Base-by-base conservation (phyloP, 73 alveolate genomes). In the Uronychia setigera region DNA sequence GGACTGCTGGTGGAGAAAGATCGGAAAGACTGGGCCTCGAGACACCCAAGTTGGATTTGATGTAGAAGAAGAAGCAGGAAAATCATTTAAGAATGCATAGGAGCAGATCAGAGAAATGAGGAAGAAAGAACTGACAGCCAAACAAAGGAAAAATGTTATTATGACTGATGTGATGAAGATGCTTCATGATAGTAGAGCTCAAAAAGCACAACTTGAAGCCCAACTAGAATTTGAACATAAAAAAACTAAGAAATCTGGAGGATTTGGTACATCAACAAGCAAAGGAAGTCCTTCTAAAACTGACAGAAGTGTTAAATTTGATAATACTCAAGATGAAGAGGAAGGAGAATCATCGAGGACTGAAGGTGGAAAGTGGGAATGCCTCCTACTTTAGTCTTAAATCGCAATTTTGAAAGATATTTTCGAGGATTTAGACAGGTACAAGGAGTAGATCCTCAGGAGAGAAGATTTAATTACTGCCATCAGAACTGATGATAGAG, bases 401-500 rank as follows among this genome's bases (percentile, higher is more conserved):
- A 31, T 84, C 25, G 80, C 29, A 30, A 84, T 79, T 25, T 31
- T 92, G 93, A 60, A 88, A 79, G 87, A 92, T 25, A 80, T 92
- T 5, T 92, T 79, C 76, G 87, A 92, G 35, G 91, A 88, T 28
- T 32, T 78, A 46, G 97, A 92, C 60, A 77, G 33, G 58, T 84
- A 78, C 58, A 60, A 84, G 31, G 97, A 92, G 29, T 34, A 35
- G 78, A 83, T 91, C 27, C 58, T 92, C 30, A 80, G 85, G 82
- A 77, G 91, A 28, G n/a, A 59, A 27, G 93, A 87, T 57, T 88
- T 32, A 46, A 33, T 92, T 26, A 35, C 30, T 33, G 59, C 88
- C 46, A 57, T 88, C n/a, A 88, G 94, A 74, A 86, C 90, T 29
- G 93, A 92, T 35, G 89, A 78, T 32, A 78, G 87, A 32, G 91